phyloP scores from a whole-genome alignment of 257 asterid genomes.

The Solanum gandarillasii region DNA sequence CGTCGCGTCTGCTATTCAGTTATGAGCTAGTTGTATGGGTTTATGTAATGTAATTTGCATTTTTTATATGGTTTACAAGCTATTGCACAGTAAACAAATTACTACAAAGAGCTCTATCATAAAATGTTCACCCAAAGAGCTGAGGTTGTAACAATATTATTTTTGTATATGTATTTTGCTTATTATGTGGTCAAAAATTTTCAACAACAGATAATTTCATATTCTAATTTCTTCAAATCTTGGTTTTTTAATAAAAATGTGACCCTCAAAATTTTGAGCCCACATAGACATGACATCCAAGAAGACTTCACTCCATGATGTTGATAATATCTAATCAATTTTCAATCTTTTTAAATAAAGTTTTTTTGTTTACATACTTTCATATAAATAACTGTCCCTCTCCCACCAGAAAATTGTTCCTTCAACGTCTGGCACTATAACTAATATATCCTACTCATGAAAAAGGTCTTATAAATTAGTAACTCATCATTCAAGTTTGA shows the following conservation, averaged over 20 bases:
- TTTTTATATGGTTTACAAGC: too few species aligned
- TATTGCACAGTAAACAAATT: too few species aligned
- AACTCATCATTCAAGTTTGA: not conserved
- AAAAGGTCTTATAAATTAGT: not conserved
- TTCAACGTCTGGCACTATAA: not conserved
- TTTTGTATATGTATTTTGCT: not conserved
- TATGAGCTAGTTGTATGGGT: not conserved
- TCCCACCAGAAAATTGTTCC: not conserved
- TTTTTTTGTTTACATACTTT: not conserved
- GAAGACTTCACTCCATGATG: constrained; percentile 7
- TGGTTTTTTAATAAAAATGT: not conserved
- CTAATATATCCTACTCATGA: not conserved
- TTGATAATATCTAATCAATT: constrained; percentile 1
- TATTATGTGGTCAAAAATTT: not conserved
- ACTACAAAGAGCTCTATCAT: too few species aligned
- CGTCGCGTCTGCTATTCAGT: too few species aligned
- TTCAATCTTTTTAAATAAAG: not conserved
- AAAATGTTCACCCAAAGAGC: not conserved
- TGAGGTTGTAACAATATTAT: not conserved
- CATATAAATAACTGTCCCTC: not conserved
- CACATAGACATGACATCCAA: constrained; percentile 5
- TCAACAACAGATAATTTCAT: not conserved
- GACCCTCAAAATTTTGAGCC: not conserved
- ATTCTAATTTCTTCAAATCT: not conserved
- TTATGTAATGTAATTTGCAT: too few species aligned